phyloP scores from a whole-genome alignment of 768 basidiomycete genomes.

The Sporobolomyces phaffii region DNA sequence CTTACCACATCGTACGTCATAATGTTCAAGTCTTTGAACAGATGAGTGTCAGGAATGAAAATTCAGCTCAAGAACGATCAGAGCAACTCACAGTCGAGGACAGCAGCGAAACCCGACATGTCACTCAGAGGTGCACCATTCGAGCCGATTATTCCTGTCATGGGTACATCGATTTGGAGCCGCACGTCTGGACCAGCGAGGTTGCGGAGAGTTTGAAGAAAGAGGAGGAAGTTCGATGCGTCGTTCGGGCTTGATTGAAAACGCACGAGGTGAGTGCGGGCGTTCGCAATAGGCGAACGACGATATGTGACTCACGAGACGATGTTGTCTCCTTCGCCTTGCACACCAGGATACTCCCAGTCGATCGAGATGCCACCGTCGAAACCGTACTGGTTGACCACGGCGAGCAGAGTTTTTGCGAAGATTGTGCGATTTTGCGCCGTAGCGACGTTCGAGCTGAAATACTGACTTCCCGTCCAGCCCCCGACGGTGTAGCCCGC shows the following conservation, averaged over 20 bases:
- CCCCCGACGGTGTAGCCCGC: conserved; percentile 56
- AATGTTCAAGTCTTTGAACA: not conserved
- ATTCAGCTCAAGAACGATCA: not conserved
- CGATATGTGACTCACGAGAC: not conserved
- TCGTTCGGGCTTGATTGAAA: conserved; percentile 15
- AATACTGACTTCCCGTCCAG: conserved; percentile 62
- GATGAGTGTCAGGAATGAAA: not conserved
- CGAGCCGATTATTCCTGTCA: conserved; percentile 4
- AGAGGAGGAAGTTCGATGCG: conserved; percentile 22
- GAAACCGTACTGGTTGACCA: conserved; percentile 54
- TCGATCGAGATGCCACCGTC: conserved; percentile 44
- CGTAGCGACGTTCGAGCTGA: conserved; percentile 59
- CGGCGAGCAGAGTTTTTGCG: conserved; percentile 55
- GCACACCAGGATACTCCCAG: conserved; percentile 17
- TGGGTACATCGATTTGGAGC: not conserved
- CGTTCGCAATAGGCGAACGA: too few species aligned
- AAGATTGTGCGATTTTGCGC: conserved; percentile 59
- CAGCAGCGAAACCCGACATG: conserved; percentile 3
- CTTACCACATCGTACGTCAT: conserved; percentile 34
- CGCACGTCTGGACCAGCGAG: conserved; percentile 19
- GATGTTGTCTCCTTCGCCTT: conserved; percentile 3
- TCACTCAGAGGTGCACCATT: conserved; percentile 1
- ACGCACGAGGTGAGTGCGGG: too few species aligned
- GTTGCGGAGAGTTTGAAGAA: conserved; percentile 28
- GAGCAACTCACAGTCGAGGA: conserved; percentile 10